phyloP scores from a whole-genome alignment of 495 filamentous ascomycete species.

The Penicillium parvum region DNA sequence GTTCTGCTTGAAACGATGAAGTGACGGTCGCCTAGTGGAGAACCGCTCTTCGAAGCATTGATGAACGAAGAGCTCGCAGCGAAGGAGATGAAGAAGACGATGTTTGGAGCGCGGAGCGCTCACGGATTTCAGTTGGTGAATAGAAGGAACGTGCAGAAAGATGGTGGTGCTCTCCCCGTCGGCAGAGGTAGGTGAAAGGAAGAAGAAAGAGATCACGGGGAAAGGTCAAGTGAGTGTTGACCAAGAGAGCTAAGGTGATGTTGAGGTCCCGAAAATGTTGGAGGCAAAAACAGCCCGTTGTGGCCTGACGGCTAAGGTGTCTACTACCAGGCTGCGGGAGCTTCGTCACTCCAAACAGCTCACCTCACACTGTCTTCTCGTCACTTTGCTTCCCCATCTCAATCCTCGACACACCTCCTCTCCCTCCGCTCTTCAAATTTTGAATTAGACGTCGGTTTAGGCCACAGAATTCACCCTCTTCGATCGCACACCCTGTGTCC shows the following conservation, averaged over 20 bases:
- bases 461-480: too few species aligned
- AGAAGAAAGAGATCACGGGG: slow-evolving; percentile 5
- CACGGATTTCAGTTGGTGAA: slow-evolving; percentile 39
- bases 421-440: slow-evolving; percentile 1
- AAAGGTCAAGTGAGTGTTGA: slow-evolving; percentile 6
- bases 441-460: slow-evolving; percentile 4
- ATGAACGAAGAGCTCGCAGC: slow-evolving; percentile 29
- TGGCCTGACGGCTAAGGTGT: slow-evolving; percentile 32
- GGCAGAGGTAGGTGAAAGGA: slow-evolving; percentile 17
- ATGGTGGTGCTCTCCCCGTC: slow-evolving; percentile 26
- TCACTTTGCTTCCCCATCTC: slow-evolving; percentile 13
- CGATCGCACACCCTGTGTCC: slow-evolving; percentile 21
- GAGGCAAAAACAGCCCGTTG: slow-evolving; percentile 33
- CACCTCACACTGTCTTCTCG: slow-evolving; percentile 20
- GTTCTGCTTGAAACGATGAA: slow-evolving; percentile 41
- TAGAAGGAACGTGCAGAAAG: slow-evolving; percentile 40
- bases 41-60: slow-evolving; percentile 34
- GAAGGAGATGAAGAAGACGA: slow-evolving; percentile 38
- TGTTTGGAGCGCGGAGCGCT: slow-evolving; percentile 39
- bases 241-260: slow-evolving; percentile 3
- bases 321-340: slow-evolving; percentile 38
- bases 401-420: slow-evolving; percentile 3
- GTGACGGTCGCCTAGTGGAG: slow-evolving; percentile 35
- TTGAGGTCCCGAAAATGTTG: slow-evolving; percentile 19
- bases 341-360: slow-evolving; percentile 42